A percentile compares a stretch with the other conserved stretches of the same genome.
Evolutionary conservation across 2,329 filamentous ascomycete species (phyloP).

Genomic region (Apiospora arundinis): DNA sequence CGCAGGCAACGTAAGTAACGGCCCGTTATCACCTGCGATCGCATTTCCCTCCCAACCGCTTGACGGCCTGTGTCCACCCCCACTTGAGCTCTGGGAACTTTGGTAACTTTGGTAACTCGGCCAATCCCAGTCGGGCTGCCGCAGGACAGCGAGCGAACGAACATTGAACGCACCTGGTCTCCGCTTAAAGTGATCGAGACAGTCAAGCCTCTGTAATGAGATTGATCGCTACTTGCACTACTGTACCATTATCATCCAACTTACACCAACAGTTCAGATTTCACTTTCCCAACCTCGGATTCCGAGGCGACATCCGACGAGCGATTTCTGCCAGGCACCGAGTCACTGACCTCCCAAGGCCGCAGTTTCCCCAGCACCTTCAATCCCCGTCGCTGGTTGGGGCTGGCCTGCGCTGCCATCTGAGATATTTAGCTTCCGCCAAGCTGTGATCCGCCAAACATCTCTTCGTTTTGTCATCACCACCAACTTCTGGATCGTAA

Average conservation of each 20-base stretch:
- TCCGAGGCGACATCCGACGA: background rate
- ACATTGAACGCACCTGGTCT: slow-evolving; percentile 2
- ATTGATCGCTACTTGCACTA: background rate
- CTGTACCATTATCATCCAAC: background rate
- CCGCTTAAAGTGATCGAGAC: too few relatives aligned
- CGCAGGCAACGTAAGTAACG: background rate
- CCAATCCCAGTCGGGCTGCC: background rate
- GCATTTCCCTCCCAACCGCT: slow-evolving; percentile 20
- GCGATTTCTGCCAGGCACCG: background rate
- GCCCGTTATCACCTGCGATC: slow-evolving; percentile 19
- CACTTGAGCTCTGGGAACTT: background rate
- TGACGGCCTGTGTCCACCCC: too few relatives aligned
- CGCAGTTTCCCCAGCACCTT: background rate
- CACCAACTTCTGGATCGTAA: background rate
- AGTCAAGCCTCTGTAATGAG: too few relatives aligned
- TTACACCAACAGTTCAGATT: background rate
- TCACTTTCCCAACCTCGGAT: background rate
- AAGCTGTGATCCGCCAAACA: background rate
- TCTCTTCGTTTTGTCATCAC: background rate
- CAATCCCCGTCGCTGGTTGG: background rate
- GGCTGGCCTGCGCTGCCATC: background rate
- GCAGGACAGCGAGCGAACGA: background rate
- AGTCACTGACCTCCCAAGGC: background rate
- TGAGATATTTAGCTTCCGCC: slow-evolving; percentile 16
- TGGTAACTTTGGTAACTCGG: background rate